Evolutionary conservation across 495 filamentous ascomycete species (phyloP).

Genomic region (Penicillium ochrochloron): DNA sequence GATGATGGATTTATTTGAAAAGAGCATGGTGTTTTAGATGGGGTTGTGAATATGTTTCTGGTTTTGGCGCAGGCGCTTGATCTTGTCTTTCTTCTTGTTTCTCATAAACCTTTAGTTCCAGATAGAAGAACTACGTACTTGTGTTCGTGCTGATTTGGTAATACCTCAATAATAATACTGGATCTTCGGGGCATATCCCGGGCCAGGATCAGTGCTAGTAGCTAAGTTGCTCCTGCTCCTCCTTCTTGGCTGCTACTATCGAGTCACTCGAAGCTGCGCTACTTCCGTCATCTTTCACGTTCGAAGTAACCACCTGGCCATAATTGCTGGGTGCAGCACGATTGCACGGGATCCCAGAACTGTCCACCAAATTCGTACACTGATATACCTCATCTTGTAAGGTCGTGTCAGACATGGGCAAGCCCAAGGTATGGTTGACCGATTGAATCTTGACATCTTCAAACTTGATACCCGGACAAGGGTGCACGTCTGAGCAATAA

Average conservation of each 20-base stretch:
- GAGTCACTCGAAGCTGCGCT: background rate
- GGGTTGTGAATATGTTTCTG: background rate
- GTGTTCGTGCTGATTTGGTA: background rate
- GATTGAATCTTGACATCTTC: constrained; percentile 53
- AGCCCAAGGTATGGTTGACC: constrained; percentile 28
- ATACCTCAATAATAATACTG: background rate
- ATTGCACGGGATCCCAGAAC: constrained; percentile 33
- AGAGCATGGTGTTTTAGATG: constrained; percentile 5
- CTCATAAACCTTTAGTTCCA: constrained; percentile 13
- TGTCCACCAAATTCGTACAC: constrained; percentile 30
- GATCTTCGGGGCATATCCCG: background rate
- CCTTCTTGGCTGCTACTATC: constrained; percentile 7
- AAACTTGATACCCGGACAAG: constrained; percentile 55
- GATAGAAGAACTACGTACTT: constrained; percentile 2
- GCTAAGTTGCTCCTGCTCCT: constrained; percentile 11
- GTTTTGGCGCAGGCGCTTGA: background rate
- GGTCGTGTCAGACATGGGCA: constrained; percentile 29
- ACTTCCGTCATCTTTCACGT: constrained; percentile 20
- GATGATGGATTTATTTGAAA: constrained; percentile 13
- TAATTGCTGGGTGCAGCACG: constrained; percentile 29
- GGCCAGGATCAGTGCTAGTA: background rate
- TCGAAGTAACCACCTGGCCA: constrained; percentile 26
- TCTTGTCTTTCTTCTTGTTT: background rate
- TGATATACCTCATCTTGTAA: constrained; percentile 34
- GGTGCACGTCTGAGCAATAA: constrained; percentile 53